These are phyloP conservation scores for Parmales sp. DNA, from an alignment of 108 stramenopile genomes.

Conservation along the genomic window DNA sequence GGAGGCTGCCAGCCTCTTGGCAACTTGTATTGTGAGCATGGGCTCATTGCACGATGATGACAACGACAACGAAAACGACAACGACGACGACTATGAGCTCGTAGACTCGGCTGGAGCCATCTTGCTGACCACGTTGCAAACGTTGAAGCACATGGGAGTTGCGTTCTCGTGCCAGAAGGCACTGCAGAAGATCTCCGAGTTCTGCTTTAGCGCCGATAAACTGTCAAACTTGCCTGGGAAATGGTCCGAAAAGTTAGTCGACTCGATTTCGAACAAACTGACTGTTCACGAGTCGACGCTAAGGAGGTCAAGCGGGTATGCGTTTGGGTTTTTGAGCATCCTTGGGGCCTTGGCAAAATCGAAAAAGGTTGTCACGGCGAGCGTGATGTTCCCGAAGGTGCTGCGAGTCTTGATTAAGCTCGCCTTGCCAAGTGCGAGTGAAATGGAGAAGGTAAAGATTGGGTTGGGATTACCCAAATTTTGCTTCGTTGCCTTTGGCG, in stretches of 20 bases:
- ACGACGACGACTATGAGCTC: not conserved
- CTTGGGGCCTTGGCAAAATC: constrained; percentile 38
- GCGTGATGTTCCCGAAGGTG: constrained; percentile 16
- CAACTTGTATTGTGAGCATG: constrained; percentile 14
- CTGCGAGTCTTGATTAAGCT: constrained; percentile 26
- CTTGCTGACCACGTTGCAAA: constrained; percentile 39
- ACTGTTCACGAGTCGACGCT: constrained; percentile 44
- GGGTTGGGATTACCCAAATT: constrained; percentile 1
- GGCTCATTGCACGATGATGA: not conserved
- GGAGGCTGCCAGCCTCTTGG: constrained; percentile 40
- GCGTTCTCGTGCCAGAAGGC: constrained; percentile 52
- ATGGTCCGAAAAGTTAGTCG: constrained; percentile 29
- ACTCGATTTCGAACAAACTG: not conserved
- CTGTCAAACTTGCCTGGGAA: constrained; percentile 14
- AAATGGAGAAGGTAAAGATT: constrained; percentile 8
- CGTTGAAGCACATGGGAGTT: constrained; percentile 58
- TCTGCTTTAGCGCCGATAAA: not conserved
- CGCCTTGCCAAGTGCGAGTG: constrained; percentile 29
- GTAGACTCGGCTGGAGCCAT: constrained; percentile 30
- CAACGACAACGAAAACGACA: too few relatives aligned
- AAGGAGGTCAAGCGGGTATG: constrained; percentile 52
- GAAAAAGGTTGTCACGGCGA: not conserved
- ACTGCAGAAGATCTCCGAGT: constrained; percentile 29
- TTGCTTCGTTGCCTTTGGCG: not conserved
- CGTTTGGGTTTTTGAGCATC: constrained; percentile 46